Evolutionary conservation across 2,329 filamentous ascomycete species (phyloP).

Genomic region (Plenodomus tracheiphilus): DNA sequence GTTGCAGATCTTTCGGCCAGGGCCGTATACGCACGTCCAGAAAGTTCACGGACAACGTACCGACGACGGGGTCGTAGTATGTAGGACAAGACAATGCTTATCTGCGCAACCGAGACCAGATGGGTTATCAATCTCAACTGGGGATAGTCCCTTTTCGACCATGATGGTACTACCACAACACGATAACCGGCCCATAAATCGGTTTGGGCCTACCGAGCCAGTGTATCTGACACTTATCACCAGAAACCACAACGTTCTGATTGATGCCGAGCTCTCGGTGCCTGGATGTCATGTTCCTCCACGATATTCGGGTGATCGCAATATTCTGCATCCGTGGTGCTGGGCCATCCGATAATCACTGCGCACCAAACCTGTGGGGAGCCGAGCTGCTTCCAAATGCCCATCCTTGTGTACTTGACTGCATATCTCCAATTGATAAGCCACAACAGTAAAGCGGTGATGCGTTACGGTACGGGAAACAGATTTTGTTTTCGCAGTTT

Average conservation of each 20-base stretch:
- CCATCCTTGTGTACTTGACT: not conserved
- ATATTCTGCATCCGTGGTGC: not conserved
- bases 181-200: not conserved
- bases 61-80: not conserved
- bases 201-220: not conserved
- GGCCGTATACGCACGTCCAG: not conserved
- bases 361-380: not conserved
- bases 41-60: not conserved
- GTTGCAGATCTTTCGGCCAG: not conserved
- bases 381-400: not conserved
- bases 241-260: too few species aligned
- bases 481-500: not conserved
- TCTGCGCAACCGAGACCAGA: not conserved
- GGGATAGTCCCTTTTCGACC: not conserved
- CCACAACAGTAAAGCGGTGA: not conserved
- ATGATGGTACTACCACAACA: not conserved
- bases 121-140: not conserved
- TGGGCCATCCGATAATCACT: not conserved
- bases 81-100: not conserved
- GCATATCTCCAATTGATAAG: not conserved
- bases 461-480: not conserved
- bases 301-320: not conserved
- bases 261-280: not conserved
- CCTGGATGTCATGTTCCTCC: not conserved
- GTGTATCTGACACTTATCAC: not conserved